Conservation (phyloP, 768 basidiomycete species). For the Imleria badia region DNA sequence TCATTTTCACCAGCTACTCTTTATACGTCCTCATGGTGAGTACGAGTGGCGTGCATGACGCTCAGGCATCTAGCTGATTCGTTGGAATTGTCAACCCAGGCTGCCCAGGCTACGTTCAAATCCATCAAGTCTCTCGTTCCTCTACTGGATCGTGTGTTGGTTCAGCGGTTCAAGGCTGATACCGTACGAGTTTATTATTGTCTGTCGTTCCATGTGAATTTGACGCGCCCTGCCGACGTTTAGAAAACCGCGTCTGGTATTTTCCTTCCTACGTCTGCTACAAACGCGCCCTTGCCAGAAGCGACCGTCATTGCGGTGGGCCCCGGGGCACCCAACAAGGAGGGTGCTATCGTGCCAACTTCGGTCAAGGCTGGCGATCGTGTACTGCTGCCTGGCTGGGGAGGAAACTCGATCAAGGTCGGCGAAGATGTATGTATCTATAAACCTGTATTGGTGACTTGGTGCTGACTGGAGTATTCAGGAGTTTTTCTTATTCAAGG, state of each 20-base stretch:
- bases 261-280: conserved; percentile 91
- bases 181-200: conserved; percentile 57
- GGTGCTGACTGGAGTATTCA: conserved; percentile 32
- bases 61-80: neutral
- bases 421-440: conserved; percentile 81
- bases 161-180: conserved; percentile 96
- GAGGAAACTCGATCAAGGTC: conserved; percentile 93
- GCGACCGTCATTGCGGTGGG: conserved; percentile 96
- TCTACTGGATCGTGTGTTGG: conserved; percentile 93
- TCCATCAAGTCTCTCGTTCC: conserved; percentile 89
- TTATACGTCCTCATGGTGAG: conserved; percentile 29
- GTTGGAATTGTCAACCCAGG: conserved; percentile 39
- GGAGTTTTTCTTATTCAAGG: conserved; percentile 96
- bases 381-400: conserved; percentile 94
- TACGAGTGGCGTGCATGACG: neutral
- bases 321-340: conserved; percentile 90
- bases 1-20: conserved; percentile 18
- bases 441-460: neutral
- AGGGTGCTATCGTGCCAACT: conserved; percentile 72
- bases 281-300: conserved; percentile 86
- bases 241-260: conserved; percentile 98
- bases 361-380: conserved; percentile 86
- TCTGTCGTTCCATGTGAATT: neutral
- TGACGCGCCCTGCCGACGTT: neutral
- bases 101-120: conserved; percentile 92